Conservation (phyloP, 768 basidiomycete species). For the Boletus tomentosulus region DNA sequence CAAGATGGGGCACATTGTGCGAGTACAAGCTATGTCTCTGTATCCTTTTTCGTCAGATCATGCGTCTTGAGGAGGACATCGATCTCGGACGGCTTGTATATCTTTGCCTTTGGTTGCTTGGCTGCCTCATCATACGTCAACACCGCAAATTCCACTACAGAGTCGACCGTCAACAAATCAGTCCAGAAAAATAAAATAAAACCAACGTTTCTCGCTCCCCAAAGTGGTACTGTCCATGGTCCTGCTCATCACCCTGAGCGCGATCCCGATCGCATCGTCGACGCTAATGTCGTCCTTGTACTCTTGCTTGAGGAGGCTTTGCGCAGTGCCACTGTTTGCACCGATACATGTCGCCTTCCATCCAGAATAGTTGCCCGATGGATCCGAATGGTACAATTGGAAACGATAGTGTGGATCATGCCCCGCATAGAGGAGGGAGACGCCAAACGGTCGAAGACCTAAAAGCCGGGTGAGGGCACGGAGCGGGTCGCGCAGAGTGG, state of each 20-base stretch:
- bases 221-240: constrained; percentile 99
- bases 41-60: constrained; percentile 83
- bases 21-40: constrained; percentile 48
- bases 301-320: constrained; percentile 94
- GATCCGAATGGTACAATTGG: constrained; percentile 98
- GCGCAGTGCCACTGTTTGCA: constrained; percentile 96
- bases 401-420: constrained; percentile 95
- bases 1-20: background rate
- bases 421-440: constrained; percentile 94
- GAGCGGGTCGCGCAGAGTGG: background rate
- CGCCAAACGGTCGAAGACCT: constrained; percentile 96
- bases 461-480: background rate
- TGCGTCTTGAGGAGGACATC: constrained; percentile 76
- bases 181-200: constrained; percentile 20
- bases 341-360: constrained; percentile 99
- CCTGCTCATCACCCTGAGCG: constrained; percentile 95
- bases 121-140: constrained; percentile 77
- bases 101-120: constrained; percentile 83
- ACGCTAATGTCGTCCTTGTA: constrained; percentile 93
- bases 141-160: constrained; percentile 91
- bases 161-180: background rate
- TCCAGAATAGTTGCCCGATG: constrained; percentile 96
- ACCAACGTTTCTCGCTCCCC: constrained; percentile 91
- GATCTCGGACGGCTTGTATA: constrained; percentile 85
- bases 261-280: constrained; percentile 89